Base-by-base conservation (phyloP, 1,139 yeast species). In the Debaryomyces nepalensis region DNA sequence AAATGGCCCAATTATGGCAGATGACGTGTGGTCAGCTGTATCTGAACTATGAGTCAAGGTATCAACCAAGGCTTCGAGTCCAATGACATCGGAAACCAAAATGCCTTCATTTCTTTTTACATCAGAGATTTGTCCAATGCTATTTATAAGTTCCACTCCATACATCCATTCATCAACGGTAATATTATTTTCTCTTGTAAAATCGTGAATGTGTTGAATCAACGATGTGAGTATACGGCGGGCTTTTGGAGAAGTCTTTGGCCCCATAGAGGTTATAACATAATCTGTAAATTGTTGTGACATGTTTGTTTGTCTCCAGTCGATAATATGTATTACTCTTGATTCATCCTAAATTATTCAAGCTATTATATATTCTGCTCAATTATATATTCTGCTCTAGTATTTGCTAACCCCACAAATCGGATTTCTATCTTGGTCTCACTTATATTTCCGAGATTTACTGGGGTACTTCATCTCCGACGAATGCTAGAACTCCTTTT, bases 251-350 rank as follows among this genome's bases (percentile, higher is more conserved):
- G 61, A 48, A 30, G 64, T 55, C 36, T 57, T 59, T 26, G 66
- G 64, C 37, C 66, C 66, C 48, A 61, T 57, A 11, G 66, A 59
- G 22, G 44, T 50, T 34, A 54, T 59, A 34, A 61, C 66, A 30
- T 33, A 33, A 15, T 61, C 50, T 8, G 66, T 61, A 45, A 60
- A 61, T 42, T 53, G 57, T 47, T 60, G 64, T 21, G 61, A 51
- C 63, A 59, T 29, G 4, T 29, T 29, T n/a, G n/a, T n/a, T n/a
- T n/a, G n/a, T n/a, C n/a, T n/a, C n/a, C n/a, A n/a, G n/a, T n/a
- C n/a, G n/a, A n/a, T n/a, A n/a, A n/a, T n/a, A n/a, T n/a, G n/a
- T n/a, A n/a, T n/a, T n/a, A n/a, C n/a, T n/a, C n/a, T n/a, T n/a
- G n/a, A n/a, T n/a, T n/a, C n/a, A n/a, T n/a, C n/a, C n/a, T n/a